Evolutionary conservation across 768 basidiomycete genomes (phyloP).

Genomic region (Rhizopogon roseolus): DNA sequence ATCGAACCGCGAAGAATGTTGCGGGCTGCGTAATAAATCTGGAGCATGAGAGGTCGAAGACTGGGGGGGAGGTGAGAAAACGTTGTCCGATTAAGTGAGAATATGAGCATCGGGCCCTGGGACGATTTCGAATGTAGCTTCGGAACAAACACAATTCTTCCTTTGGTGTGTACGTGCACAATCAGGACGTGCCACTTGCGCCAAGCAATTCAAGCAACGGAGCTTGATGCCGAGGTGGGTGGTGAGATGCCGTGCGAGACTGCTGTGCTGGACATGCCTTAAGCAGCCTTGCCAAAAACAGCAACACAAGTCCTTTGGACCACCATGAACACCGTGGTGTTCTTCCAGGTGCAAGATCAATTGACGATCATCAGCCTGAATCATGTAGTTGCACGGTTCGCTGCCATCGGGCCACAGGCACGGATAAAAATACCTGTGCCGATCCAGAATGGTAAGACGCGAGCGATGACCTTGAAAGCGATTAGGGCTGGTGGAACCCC

Average conservation of each 20-base stretch:
- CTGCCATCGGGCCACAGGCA: too few relatives aligned
- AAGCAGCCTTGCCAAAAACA: conserved; percentile 1
- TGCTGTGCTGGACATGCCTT: neutral
- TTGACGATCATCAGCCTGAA: neutral
- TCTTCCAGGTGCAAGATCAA: neutral
- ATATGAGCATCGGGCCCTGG: neutral
- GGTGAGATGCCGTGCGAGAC: conserved; percentile 4
- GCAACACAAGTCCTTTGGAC: neutral
- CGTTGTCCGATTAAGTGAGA: too few relatives aligned
- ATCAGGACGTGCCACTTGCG: neutral
- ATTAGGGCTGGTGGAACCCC: too few relatives aligned
- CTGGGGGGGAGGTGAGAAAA: too few relatives aligned
- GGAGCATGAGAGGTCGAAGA: too few relatives aligned
- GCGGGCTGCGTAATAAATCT: too few relatives aligned
- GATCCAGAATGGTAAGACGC: too few relatives aligned
- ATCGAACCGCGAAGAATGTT: too few relatives aligned
- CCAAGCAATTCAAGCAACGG: neutral
- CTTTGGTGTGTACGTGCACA: neutral
- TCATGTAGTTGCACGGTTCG: neutral
- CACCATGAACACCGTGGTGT: neutral
- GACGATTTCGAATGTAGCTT: neutral
- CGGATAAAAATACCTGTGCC: too few relatives aligned
- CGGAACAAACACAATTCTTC: neutral
- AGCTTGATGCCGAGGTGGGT: neutral
- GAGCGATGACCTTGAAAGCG: too few relatives aligned